Evolutionary conservation across 2,329 filamentous ascomycete genomes (phyloP), one percentile per base, ranked within the genome.

Genomic region (Fusarium sp.): DNA sequence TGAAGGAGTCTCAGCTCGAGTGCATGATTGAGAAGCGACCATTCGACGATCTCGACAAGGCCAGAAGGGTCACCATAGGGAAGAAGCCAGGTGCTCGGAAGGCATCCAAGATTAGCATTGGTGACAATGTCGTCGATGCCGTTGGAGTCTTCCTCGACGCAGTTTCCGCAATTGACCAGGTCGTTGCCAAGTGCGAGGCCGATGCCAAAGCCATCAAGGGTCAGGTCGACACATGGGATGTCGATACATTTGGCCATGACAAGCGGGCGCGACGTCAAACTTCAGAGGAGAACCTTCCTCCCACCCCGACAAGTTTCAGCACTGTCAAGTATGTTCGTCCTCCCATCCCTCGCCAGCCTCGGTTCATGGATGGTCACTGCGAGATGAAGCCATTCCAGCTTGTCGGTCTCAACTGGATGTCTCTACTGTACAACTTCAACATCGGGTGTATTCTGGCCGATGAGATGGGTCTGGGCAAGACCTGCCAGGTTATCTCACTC

Each of bases 401-500:
- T 22, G 94, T 97, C 33, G 96, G 96, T 5, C 88, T 99, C 60
- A 98, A 98, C 80, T 99, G 96, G 96, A 89, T 99, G 79, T 91
- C 92, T 64, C 84, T 98, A 53, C 87, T 99, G 16, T 97, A 94
- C 84, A 88, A 92, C 61, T 91, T 93, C 66, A 88, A 91, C 31
- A 89, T 97, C 60, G 96, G 94, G 53, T 96, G 95, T 71, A 98
- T 99, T 65, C 86, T 99, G 20, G 96, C 96, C 2, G 96, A 99
- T 80, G 96, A 99, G 80, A 99, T 99, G 96, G 96, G 94, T 60
- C 86, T 96, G 44, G 96, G 96, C 53, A 99, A 99, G 86, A 99
- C 96, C 0, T 98, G 95, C 77, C 96, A 99, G 79, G 94, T 98
- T 70, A 98, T 99, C 75, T 92, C 94, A 0, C 94, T 99, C 77